Evolutionary conservation across 371 early-diverging fungal genomes (phyloP), one percentile per base, ranked within the genome.

Genomic region (Syncephalastrum contaminatum): DNA sequence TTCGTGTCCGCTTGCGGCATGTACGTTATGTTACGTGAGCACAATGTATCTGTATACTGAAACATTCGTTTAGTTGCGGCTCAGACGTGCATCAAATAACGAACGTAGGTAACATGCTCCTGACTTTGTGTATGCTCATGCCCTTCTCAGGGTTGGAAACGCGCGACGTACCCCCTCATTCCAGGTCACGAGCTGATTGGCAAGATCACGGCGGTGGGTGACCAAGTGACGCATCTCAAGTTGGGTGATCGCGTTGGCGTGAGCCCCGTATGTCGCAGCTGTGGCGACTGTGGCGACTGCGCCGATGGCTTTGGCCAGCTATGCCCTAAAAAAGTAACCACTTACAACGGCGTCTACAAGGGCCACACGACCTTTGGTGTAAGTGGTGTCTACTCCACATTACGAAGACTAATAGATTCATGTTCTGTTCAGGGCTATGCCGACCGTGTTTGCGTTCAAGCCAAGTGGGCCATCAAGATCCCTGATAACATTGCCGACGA

Each of bases 131-230:
- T 40, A 21, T 56, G 77, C 54, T 81, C 77, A 67, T 80, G 81
- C 51, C 59, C 25, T 40, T 50, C 16, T 25, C 59, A 75, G 75
- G 75, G 75, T 14, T 75, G 75, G 75, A 63, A 67, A 39, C 54
- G 75, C 24, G 69, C 75, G 12, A 63, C 36, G 1, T 75, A 54
- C 50, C 90, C 91, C 2, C 70, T 83, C 18, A 80, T 91, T 49
- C 81, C 83, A 27, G 92, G 92, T n/a, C 92, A 91, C 63, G 89
- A 89, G 66, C 82, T 90, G 25, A 70, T 90, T 55, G 89, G 89
- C 30, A 71, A 62, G 43, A 74, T 89, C 8, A 73, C 81, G n/a
- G 74, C 76, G 5, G 64, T 70, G 16, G 90, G 90, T 15, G 57
- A 51, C 3, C 44, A 62, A 22, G 84, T 84, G 2, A 64, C 59